Base-by-base conservation (phyloP, 2,329 filamentous ascomycete genomes). In the Venturiaceae sp. region DNA sequence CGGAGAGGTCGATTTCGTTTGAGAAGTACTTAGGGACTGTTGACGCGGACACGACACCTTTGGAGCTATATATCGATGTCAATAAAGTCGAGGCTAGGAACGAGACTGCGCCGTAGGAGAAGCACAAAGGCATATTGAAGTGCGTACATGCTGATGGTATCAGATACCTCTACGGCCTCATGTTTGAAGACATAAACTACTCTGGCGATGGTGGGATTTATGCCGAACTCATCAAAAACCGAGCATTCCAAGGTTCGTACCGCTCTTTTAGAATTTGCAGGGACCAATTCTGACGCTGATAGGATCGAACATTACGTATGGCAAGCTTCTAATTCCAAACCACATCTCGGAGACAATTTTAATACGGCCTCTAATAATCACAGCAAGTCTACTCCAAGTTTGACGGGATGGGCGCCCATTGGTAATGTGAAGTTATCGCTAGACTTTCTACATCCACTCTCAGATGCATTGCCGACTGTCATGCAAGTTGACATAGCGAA, bases 171-270 rank as follows among this genome's bases (percentile, higher is more conserved):
- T 60, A 60, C 30, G 58, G 58, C 19, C 34, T 60, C 2, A 60
- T 60, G 58, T 60, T 60, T 44, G 58, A 83, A 80, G 81, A 83
- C 57, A 85, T 85, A 68, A 83, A 83, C 69, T 82, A 87, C 68
- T 85, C 82, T 1, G 85, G 86, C 2, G 86, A 90, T 66, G 86
- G 86, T 23, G 86, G 86, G 5, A 81, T 89, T 62, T 89, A 90
- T 66, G 86, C 83, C 53, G 85, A 90, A 66, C 70, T 90, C 58
- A 80, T 90, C 59, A 80, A 79, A 55, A 90, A 90, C 69, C 80
- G 85, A 53, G 86, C 85, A 11, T 88, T 90, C 65, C 86, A 90
- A 68, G 76, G 74, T 60, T 32, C 46, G 39, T 11, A n/a, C 58
- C 11, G 3, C 13, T 26, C 33, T 23, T 13, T n/a, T 69, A 72